phyloP scores from a whole-genome alignment of 116 monocot species.

The Iris pallida region DNA sequence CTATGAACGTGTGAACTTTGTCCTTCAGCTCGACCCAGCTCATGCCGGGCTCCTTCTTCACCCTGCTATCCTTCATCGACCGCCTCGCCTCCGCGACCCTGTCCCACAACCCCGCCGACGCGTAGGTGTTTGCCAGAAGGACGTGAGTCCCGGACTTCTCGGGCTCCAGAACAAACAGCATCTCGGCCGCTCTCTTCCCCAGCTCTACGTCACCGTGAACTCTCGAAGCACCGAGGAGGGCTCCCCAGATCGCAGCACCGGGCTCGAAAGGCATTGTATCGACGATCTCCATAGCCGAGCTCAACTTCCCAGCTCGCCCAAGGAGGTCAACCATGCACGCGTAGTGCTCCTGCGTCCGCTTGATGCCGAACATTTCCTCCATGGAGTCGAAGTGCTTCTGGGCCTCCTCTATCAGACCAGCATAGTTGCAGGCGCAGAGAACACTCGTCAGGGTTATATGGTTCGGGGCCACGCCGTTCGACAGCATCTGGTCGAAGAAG shows the following conservation, averaged over 20 bases:
- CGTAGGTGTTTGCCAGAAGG: conserved; percentile 68
- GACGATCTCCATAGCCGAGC: conserved; percentile 56
- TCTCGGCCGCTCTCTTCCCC: conserved; percentile 61
- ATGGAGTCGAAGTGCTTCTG: conserved; percentile 51
- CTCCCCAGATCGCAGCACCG: conserved; percentile 71
- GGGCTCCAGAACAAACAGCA: conserved; percentile 62
- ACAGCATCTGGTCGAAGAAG: conserved; percentile 55
- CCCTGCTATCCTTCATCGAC: conserved; percentile 54
- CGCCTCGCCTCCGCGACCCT: conserved; percentile 53
- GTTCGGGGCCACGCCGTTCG: conserved; percentile 51
- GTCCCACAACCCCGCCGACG: conserved; percentile 61
- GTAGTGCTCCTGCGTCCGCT: conserved; percentile 66
- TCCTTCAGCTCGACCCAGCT: conserved; percentile 89
- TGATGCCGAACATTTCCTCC: conserved; percentile 42
- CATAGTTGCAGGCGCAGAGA: conserved; percentile 76
- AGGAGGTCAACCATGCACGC: conserved; percentile 83
- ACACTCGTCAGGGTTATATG: conserved; percentile 73
- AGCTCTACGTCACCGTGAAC: conserved; percentile 52
- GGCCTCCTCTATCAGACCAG: conserved; percentile 57
- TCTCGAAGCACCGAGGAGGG: conserved; percentile 60
- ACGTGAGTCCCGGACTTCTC: conserved; percentile 75
- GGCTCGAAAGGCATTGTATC: conserved; percentile 67
- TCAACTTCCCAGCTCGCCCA: conserved; percentile 58
- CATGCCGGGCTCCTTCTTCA: conserved; percentile 88
- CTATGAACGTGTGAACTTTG: conserved; percentile 67